Evolutionary conservation across 208 protist species (phyloP), one percentile per base, ranked within the genome.

Genomic region (Entamoeba dispar): DNA sequence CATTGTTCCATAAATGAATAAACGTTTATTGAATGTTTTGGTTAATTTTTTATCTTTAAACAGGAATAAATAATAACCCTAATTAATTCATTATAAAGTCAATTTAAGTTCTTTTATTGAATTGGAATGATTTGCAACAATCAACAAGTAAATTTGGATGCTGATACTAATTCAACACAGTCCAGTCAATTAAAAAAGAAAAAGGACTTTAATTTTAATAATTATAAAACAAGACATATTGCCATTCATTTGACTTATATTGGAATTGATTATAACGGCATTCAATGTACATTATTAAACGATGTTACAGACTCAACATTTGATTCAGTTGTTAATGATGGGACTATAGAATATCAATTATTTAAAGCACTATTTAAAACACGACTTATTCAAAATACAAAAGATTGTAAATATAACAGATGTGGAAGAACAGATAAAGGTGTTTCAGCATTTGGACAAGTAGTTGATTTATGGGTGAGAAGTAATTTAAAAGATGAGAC

Each of bases 381-480:
- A 14, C 22, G 49, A 31, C n/a, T 93, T 17, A 93, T 93, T 31
- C 38, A 49, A n/a, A 50, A 61, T 50, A 51, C 5, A 31, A 14
- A 49, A 31, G 92, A 50, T 55, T 31, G 34, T 19, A 10, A 57
- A 31, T 93, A 31, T 15, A 61, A 4, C 7, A 12, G 92, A 51
- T 93, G 92, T 61, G 92, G 92, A 52, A 50, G 92, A 50, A 93
- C 92, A 38, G 92, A 93, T 27, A 92, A 92, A 73, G 50, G 19
- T 43, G 92, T 93, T 69, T 77, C 50, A 14, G 92, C n/a, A 19
- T 93, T 93, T 93, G 92, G 38, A 17, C 92, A 93, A 86, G 92
- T 93, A 38, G 50, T 93, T 50, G n/a, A 55, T 90, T 31, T 93
- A 17, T 47, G 34, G 14, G 52, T 93, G 0, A 50, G 92, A 17